A percentile compares a stretch with the other conserved stretches of the same genome.
phyloP scores from a whole-genome alignment of 257 asterid species.

The Oldenlandia corymbosa region DNA sequence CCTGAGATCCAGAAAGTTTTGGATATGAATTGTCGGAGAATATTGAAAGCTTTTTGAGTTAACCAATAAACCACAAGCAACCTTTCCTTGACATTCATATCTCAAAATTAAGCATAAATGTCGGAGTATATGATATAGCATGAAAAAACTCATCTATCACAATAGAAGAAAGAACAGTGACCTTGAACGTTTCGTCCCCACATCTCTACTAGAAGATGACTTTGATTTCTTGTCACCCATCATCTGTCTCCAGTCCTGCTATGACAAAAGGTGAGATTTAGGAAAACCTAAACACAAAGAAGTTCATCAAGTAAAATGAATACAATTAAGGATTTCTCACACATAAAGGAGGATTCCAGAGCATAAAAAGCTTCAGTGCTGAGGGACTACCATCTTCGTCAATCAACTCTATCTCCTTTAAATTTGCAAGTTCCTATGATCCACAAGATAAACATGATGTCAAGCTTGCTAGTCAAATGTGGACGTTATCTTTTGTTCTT shows the following conservation, averaged over 20 bases:
- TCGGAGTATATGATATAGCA: conserved; percentile 5
- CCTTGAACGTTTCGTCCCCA: conserved; percentile 80
- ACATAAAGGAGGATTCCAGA: conserved; percentile 92
- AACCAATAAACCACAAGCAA: background rate
- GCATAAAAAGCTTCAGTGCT: conserved; percentile 67
- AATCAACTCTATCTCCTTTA: conserved; percentile 60
- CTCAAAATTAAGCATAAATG: conserved; percentile 4
- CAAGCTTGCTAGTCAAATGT: background rate
- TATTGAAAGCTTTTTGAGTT: background rate
- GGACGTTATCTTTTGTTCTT: background rate
- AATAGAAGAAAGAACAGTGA: conserved; percentile 21
- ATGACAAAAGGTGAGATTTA: conserved; percentile 2
- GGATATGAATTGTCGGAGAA: background rate
- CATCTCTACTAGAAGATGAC: conserved; percentile 34
- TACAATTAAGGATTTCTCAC: conserved; percentile 23
- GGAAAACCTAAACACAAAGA: background rate
- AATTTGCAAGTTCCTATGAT: conserved; percentile 67
- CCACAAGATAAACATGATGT: background rate
- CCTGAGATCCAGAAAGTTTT: background rate
- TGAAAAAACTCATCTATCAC: conserved; percentile 10
- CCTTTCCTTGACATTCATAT: background rate
- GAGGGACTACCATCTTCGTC: conserved; percentile 97
- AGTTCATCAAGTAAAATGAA: background rate
- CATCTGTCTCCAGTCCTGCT: conserved; percentile 52
- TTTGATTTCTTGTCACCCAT: conserved; percentile 34